phyloP scores from a whole-genome alignment of 495 filamentous ascomycete genomes.

The Eremomyces bilateralis region DNA sequence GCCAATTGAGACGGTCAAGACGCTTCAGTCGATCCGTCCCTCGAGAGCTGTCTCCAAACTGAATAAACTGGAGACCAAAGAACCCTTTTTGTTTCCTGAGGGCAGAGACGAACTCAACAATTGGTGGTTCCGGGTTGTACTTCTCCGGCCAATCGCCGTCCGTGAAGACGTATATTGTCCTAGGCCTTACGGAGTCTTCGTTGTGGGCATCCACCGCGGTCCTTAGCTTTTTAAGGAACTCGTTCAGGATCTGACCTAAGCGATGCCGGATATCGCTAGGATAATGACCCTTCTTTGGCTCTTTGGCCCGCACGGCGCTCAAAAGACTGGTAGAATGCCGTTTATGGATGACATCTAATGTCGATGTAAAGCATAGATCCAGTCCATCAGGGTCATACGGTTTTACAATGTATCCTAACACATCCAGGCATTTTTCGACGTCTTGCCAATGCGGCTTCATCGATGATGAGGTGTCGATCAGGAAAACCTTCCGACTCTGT shows the following conservation, averaged over 20 bases:
- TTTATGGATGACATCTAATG: too few species aligned
- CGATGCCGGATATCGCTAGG: too few species aligned
- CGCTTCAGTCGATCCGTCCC: slow-evolving; percentile 14
- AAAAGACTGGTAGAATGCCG: too few species aligned
- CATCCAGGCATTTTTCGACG: slow-evolving; percentile 11
- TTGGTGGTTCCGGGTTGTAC: slow-evolving; percentile 9
- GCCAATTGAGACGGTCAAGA: slow-evolving; percentile 13
- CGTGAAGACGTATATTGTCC: slow-evolving; percentile 22
- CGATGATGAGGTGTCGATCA: slow-evolving; percentile 20
- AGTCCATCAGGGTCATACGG: slow-evolving; percentile 14
- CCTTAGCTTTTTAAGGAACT: too few species aligned
- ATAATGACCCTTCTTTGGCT: too few species aligned
- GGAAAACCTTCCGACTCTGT: slow-evolving; percentile 12
- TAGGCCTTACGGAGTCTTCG: too few species aligned
- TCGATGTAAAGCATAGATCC: slow-evolving; percentile 18
- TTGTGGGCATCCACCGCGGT: too few species aligned
- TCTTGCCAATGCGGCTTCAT: slow-evolving; percentile 16
- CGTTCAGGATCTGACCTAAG: too few species aligned
- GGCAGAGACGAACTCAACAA: too few species aligned
- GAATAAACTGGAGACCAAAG: slow-evolving; percentile 23
- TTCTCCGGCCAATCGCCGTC: slow-evolving; percentile 18
- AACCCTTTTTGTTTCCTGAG: slow-evolving; percentile 13
- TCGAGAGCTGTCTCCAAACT: slow-evolving; percentile 18
- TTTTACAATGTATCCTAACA: slow-evolving; percentile 18
- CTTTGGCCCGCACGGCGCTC: too few species aligned